Base-by-base conservation (phyloP, 805 yeast genomes). In the Wickerhamiella alocasiicola region DNA sequence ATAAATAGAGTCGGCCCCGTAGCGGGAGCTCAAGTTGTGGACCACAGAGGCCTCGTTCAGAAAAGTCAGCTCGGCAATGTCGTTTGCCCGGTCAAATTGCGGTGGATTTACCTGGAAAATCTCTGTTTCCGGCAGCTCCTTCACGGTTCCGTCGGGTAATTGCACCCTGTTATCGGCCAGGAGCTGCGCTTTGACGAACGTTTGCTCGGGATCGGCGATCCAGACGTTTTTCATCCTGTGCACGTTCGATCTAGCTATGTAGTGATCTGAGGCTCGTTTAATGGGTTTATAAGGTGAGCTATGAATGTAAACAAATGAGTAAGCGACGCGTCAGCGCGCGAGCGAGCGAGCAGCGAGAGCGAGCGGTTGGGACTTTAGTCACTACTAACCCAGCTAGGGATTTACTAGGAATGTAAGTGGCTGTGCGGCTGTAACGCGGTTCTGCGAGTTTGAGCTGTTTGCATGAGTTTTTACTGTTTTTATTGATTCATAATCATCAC, bases 21-120 rank as follows among this genome's bases (percentile, higher is more conserved):
- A 91, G 51, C 99, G 71, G 38, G 77, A 63, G 49, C 76, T 72
- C 46, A 91, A 60, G 56, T 91, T 91, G 61, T 84, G 70, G 7
- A 91, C 71, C n/a, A 91, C 97, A 0, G 95, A 81, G 0, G 98
- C 94, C 56, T 91, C 99, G 57, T 88, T 91, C 46, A 91, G 66
- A 59, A 78, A 84, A 0, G 99, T 91, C 47, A 91, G 67, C 50
- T 87, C 95, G 0, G 97, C 97, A 87, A 91, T 83, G 54, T 91
- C 95, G 50, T 81, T 76, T 45, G 93, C 88, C 52, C 76, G 79
- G 59, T 91, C 93, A 59, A 91, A 91, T 50, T 81, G 81, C 6
- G 77, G 67, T 1, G 99, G 98, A 55, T 91, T 91, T 39, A 87
- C 83, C 52, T 72, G 74, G 49, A 78, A 78, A 17, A 66, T 68